A percentile compares a stretch with the other conserved stretches of the same genome.
Evolutionary conservation across 1,139 yeast genomes (phyloP).

Genomic region (Sugiyamaella novakii): DNA sequence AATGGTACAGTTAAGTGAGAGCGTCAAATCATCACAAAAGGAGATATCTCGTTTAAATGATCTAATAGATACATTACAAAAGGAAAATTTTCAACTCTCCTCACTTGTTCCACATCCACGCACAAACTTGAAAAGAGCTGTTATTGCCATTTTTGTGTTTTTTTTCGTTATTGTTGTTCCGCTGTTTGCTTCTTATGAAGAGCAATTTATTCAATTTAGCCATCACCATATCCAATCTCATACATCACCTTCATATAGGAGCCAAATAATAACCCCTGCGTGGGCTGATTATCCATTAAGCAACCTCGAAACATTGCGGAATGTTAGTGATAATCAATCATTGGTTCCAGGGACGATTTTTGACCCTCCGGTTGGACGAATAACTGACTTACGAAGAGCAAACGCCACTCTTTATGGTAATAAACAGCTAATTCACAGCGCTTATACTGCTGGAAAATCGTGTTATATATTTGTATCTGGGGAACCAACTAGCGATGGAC

Average conservation of each 20-base stretch:
- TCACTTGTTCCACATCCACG: slow-evolving; percentile 4
- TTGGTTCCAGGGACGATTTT: slow-evolving; percentile 15
- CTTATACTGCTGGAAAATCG: slow-evolving; percentile 15
- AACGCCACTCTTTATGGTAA: slow-evolving; percentile 12
- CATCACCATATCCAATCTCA: slow-evolving; percentile 2
- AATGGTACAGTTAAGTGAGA: neutral
- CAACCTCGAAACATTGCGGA: slow-evolving; percentile 1
- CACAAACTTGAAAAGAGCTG: neutral
- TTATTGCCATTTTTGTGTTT: slow-evolving; percentile 3
- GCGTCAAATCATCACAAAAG: neutral
- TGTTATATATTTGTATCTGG: slow-evolving; percentile 18
- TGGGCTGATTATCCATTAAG: slow-evolving; percentile 10
- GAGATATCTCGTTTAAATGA: slow-evolving; percentile 13
- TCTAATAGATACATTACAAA: neutral
- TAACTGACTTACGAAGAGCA: slow-evolving; percentile 13
- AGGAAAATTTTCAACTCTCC: slow-evolving; percentile 5
- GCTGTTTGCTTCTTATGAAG: slow-evolving; percentile 9
- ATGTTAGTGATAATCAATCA: slow-evolving; percentile 14
- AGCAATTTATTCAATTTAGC: slow-evolving; percentile 1
- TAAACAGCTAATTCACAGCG: slow-evolving; percentile 11
- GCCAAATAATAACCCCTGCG: neutral
- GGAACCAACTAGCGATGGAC: slow-evolving; percentile 14
- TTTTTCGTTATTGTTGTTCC: slow-evolving; percentile 11
- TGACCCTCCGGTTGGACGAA: slow-evolving; percentile 11
- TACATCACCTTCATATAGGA: neutral